Conservation (phyloP, 2,329 filamentous ascomycete genomes). For the Hymenoscyphus occultus region DNA sequence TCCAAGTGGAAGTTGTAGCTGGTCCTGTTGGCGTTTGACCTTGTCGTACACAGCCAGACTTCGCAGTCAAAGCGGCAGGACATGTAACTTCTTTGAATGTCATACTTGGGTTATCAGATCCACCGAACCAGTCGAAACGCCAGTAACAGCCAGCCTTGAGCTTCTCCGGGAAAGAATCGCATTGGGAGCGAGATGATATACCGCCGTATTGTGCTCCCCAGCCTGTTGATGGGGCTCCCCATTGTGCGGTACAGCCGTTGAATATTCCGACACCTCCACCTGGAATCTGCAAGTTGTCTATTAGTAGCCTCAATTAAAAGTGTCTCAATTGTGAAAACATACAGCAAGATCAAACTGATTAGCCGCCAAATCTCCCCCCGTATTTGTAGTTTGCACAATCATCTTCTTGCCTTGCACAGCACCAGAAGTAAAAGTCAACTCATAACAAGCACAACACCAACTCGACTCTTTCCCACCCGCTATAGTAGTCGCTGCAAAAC, state of each 20-base stretch:
- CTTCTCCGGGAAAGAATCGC: constrained; percentile 43
- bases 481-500: constrained; percentile 62
- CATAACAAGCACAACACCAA: constrained; percentile 68
- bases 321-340: constrained; percentile 14
- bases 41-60: constrained; percentile 40
- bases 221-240: constrained; percentile 41
- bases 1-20: constrained; percentile 11
- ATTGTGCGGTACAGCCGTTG: constrained; percentile 51
- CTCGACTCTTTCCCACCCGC: constrained; percentile 51
- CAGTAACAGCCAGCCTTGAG: constrained; percentile 49
- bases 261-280: constrained; percentile 57
- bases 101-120: constrained; percentile 47
- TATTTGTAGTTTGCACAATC: constrained; percentile 64
- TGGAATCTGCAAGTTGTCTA: constrained; percentile 44
- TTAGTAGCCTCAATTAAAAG: constrained; percentile 42
- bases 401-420: constrained; percentile 57
- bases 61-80: constrained; percentile 44
- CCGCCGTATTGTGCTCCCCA: constrained; percentile 51
- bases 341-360: constrained; percentile 57
- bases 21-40: constrained; percentile 40
- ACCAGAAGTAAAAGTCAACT: constrained; percentile 46
- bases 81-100: constrained; percentile 48
- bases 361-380: constrained; percentile 52
- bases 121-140: constrained; percentile 52
- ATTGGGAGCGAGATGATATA: constrained; percentile 42